Conservation (phyloP, 805 yeast genomes). For the Candida dendrica region DNA sequence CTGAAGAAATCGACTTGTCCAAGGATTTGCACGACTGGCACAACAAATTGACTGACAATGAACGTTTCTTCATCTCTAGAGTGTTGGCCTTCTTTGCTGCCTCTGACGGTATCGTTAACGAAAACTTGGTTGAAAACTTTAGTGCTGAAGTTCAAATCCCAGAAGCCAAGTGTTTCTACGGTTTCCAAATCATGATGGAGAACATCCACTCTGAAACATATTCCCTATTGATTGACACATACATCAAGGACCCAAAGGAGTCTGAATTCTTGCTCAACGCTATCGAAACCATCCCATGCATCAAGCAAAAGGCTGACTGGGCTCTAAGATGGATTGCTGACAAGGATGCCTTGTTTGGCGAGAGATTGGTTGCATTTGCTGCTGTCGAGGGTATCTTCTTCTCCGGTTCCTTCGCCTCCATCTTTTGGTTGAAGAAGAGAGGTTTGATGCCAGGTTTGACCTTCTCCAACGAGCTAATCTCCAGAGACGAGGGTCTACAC, state of each 20-base stretch:
- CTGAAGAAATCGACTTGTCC: conserved; percentile 94
- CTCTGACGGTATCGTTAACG: conserved; percentile 96
- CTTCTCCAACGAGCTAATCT: conserved; percentile 93
- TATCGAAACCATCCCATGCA: conserved; percentile 92
- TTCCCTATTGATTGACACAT: conserved; percentile 88
- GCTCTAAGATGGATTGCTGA: conserved; percentile 96
- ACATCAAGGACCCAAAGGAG: conserved; percentile 94
- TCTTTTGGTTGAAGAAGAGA: conserved; percentile 97
- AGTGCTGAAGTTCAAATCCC: conserved; percentile 95
- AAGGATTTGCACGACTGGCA: conserved; percentile 94
- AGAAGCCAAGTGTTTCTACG: conserved; percentile 97
- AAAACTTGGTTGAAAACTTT: conserved; percentile 94
- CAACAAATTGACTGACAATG: conserved; percentile 79
- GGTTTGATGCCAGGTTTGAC: conserved; percentile 99
- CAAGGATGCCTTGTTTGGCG: conserved; percentile 82
- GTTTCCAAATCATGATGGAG: conserved; percentile 99
- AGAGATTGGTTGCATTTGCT: conserved; percentile 95
- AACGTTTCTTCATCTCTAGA: conserved; percentile 85
- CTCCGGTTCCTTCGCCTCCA: conserved; percentile 96
- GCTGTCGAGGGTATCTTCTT: conserved; percentile 99
- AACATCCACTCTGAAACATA: conserved; percentile 97
- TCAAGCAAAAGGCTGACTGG: conserved; percentile 97
- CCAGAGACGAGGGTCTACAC: conserved; percentile 98
- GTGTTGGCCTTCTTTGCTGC: conserved; percentile 98
- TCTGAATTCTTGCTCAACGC: conserved; percentile 88